Evolutionary conservation across 495 filamentous ascomycete species (phyloP).

Genomic region (Daldinia concentrica): DNA sequence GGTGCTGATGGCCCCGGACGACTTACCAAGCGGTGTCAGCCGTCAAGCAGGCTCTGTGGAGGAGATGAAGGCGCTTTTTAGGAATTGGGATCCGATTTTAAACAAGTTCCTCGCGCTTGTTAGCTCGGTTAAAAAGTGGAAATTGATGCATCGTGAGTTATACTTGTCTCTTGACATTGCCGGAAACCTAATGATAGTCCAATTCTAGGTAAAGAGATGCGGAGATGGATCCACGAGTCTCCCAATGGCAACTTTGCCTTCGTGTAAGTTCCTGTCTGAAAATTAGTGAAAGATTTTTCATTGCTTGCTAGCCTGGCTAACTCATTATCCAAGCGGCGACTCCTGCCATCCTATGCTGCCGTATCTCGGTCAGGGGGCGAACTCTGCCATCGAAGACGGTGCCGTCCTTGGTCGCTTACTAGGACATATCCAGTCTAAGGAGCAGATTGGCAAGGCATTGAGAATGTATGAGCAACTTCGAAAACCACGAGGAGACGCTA

Average conservation of each 20-base stretch:
- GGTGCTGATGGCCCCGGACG: conserved; percentile 60
- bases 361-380: conserved; percentile 62
- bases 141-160: conserved; percentile 47
- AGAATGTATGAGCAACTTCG: conserved; percentile 64
- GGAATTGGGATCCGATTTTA: conserved; percentile 58
- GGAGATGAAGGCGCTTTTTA: conserved; percentile 58
- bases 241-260: conserved; percentile 37
- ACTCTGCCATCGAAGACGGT: conserved; percentile 58
- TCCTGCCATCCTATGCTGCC: conserved; percentile 67
- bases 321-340: conserved; percentile 52
- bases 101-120: conserved; percentile 39
- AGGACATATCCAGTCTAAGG: conserved; percentile 34
- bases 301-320: background rate
- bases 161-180: background rate
- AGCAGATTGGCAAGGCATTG: conserved; percentile 50
- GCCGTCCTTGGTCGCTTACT: conserved; percentile 56
- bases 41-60: conserved; percentile 50
- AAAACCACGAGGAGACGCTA: conserved; percentile 56
- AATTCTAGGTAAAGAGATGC: conserved; percentile 42
- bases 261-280: conserved; percentile 33
- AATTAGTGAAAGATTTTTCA: background rate
- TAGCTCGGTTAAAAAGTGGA: conserved; percentile 49
- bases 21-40: conserved; percentile 52
- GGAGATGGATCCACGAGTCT: conserved; percentile 39
- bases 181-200: conserved; percentile 8